phyloP scores from a whole-genome alignment of 768 basidiomycete genomes.

The Tricholoma hemisulphureum region DNA sequence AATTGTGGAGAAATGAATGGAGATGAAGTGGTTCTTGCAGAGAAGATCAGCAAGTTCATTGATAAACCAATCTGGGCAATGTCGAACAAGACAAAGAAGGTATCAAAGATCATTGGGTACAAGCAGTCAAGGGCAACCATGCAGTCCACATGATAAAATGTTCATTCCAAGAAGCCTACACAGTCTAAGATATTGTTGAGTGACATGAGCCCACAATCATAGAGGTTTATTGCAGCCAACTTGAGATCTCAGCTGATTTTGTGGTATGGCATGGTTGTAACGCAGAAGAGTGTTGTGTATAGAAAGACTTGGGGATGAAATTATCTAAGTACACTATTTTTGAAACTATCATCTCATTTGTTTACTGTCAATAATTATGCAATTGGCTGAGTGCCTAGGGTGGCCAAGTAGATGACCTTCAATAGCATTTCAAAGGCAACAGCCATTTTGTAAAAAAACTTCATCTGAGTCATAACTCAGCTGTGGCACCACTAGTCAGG shows the following conservation, averaged over 20 bases:
- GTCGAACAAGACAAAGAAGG: constrained; percentile 15
- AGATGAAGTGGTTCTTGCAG: constrained; percentile 30
- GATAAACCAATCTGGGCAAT: constrained; percentile 30
- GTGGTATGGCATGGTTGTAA: neutral
- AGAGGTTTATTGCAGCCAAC: constrained; percentile 20
- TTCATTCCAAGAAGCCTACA: constrained; percentile 18
- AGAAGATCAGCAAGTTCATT: constrained; percentile 30
- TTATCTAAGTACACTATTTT: neutral
- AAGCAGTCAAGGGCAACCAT: constrained; percentile 10
- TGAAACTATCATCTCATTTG: neutral
- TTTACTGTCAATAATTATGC: neutral
- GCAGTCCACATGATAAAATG: constrained; percentile 17
- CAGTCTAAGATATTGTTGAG: constrained; percentile 22
- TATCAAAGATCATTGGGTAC: constrained; percentile 20
- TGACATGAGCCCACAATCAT: constrained; percentile 18
- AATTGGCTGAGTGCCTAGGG: too few species aligned
- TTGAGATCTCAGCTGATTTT: constrained; percentile 21
- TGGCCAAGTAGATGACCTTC: too few species aligned
- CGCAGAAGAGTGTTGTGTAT: too few species aligned
- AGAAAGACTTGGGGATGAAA: neutral
- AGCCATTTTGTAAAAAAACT: too few species aligned
- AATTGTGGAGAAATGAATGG: constrained; percentile 32
- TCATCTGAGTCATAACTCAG: too few species aligned
- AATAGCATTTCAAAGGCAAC: too few species aligned
- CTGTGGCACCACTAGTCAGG: too few species aligned